Evolutionary conservation across 2,329 filamentous ascomycete species (phyloP), one percentile per base, ranked within the genome.

Genomic region (Hypoxylon rubiginosum): DNA sequence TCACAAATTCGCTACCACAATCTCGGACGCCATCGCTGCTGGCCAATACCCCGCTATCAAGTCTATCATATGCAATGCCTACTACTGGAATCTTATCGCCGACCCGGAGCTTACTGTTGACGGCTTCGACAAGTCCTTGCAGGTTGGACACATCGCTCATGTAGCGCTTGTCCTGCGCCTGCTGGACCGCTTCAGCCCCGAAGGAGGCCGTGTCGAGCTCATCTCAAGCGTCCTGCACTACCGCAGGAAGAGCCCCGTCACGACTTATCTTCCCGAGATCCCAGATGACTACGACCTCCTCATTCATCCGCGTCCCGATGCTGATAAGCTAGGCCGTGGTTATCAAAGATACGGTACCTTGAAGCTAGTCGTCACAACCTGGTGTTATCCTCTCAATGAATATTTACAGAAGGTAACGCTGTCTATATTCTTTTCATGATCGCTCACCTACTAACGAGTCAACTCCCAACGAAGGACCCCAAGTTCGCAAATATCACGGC

Each of bases 191-290:
- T 91, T 88, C 79, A 87, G 90, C 10, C 21, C 43, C 72, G 85
- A 88, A 45, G 88, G 90, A 67, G 90, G 90, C 28, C 74, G 77
- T 54, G 91, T 92, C 86, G 86, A 88, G 60, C 80, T 84, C 74
- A 68, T 82, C 7, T 75, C 72, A 0, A 74, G 59, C 17, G 71
- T 78, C 7, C 67, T 69, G 0, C 79, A 82, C 66, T 77, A 73
- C 58, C 76, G 79, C 0, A 78, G 78, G 1, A 79, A 79, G 61
- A 79, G 77, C 43, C 62, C 70, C 0, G 63, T 82, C 13, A 76
- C 78, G 58, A 76, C 74, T n/a, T 78, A 77, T 46, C 71, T 74
- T 0, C 75, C 80, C 1, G 52, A 48, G 0, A 72, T 83, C 17
- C 78, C 79, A 0, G 66, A 72, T 2, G 67, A 81, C 48, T 39